phyloP scores from a whole-genome alignment of 1,284 basidiomycete genomes.

The Leccinum laetum region DNA sequence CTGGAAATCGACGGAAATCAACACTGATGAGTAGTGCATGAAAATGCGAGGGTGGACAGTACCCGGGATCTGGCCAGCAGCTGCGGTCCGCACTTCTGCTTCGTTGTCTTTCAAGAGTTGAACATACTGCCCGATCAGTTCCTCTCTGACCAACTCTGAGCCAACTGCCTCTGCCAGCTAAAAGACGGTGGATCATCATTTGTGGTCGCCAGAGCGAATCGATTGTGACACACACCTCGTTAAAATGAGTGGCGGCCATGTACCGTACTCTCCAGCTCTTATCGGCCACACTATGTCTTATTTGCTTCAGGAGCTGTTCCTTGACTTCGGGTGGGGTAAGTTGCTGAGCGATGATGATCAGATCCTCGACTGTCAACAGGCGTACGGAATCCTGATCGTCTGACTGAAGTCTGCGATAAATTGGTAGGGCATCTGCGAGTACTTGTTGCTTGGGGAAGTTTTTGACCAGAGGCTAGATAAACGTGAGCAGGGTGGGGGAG shows the following conservation, averaged over 20 bases:
- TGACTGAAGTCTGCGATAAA: slow-evolving; percentile 92
- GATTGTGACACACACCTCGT: slow-evolving; percentile 57
- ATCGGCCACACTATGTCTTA: slow-evolving; percentile 87
- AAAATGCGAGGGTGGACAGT: slow-evolving; percentile 21
- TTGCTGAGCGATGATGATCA: slow-evolving; percentile 90
- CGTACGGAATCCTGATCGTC: slow-evolving; percentile 99
- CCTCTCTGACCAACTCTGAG: slow-evolving; percentile 89
- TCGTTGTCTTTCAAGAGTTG: slow-evolving; percentile 98
- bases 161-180: slow-evolving; percentile 93
- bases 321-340: slow-evolving; percentile 89
- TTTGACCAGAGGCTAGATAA: slow-evolving; percentile 70
- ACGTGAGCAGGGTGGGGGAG: slow-evolving; percentile 6
- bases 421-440: slow-evolving; percentile 85
- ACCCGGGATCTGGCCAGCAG: slow-evolving; percentile 97
- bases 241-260: slow-evolving; percentile 99
- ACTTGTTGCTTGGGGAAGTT: slow-evolving; percentile 80
- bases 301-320: slow-evolving; percentile 86
- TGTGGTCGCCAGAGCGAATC: not conserved
- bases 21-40: not conserved
- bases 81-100: slow-evolving; percentile 97
- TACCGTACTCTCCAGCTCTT: slow-evolving; percentile 99
- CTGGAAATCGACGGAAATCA: slow-evolving; percentile 43
- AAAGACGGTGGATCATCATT: slow-evolving; percentile 6
- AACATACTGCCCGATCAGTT: slow-evolving; percentile 93
- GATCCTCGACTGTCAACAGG: slow-evolving; percentile 92